Evolutionary conservation across 2,329 filamentous ascomycete species (phyloP), one percentile per base, ranked within the genome.

Genomic region (Fusarium redolens): DNA sequence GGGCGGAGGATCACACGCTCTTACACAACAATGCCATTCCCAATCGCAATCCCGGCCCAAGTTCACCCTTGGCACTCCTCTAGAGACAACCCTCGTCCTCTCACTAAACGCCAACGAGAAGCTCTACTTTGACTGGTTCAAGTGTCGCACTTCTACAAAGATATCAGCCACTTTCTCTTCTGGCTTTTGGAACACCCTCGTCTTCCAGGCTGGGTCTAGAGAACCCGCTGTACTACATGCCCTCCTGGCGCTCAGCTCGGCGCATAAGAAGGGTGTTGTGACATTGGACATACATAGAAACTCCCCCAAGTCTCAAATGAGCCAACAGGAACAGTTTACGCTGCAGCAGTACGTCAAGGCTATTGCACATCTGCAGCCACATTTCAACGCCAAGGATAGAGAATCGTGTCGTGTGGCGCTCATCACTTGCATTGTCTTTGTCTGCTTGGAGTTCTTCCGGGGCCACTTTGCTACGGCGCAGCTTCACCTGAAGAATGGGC

Each of bases 181-280:
- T 3, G 67, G 58, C 1, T 85, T 85, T 48, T 85, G 84, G 84
- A 74, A 75, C 33, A 76, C 68, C 11, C 76, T 84, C 14, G 62
- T 85, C 18, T 72, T 83, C 30, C 83, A 84, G 43, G 79, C 79
- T 10, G 79, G 79, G 25, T 64, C 78, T 2, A 72, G 51, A 15
- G 83, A 85, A 56, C 82, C 83, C 0, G 81, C 83, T 3, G 77
- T 85, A 5, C 62, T 84, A n/a, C 82, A 85, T 41, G 82, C 83
- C 4, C 72, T 79, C 4, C 73, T 85, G 8, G 82, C 83, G 1
- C 66, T 85, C n/a, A 78, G 80, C 61, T 80, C 82, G 2, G 77
- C 78, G 1, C 81, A 84, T 55, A 79, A 70, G 48, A 61, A 69
- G 25, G 68, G 58, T 5, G 55, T 65, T 15, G 51, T 62, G 5